These are phyloP conservation scores for Euphrasia arctica DNA, from an alignment of 305 asterid species.

Conservation along the genomic window DNA sequence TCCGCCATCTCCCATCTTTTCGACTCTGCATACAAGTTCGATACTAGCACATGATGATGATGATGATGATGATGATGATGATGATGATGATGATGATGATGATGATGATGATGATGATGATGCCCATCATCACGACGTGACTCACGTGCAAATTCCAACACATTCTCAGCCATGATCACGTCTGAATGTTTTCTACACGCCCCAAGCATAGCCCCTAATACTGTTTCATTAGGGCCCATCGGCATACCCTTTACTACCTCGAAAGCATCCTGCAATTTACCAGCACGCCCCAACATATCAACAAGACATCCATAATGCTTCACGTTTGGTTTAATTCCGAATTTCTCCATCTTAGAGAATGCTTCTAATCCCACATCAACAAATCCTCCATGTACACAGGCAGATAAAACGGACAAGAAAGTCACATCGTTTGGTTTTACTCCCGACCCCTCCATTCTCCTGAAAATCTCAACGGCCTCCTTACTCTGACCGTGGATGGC, in stretches of 20 bases:
- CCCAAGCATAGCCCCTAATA: constrained; percentile 72
- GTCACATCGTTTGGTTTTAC: constrained; percentile 56
- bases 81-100: constrained; percentile 31
- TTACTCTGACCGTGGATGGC: constrained; percentile 58
- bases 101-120: constrained; percentile 17
- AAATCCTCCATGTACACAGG: constrained; percentile 79
- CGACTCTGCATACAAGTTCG: constrained; percentile 69
- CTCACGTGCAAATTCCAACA: constrained; percentile 36
- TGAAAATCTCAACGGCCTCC: constrained; percentile 52
- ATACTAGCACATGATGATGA: constrained; percentile 44
- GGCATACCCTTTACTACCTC: constrained; percentile 60
- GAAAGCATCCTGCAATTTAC: constrained; percentile 63
- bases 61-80: no score
- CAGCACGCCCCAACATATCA: constrained; percentile 77
- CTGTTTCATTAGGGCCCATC: constrained; percentile 48
- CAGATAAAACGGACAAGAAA: constrained; percentile 62
- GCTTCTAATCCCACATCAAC: constrained; percentile 62
- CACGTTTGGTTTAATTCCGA: constrained; percentile 48
- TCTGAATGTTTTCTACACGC: constrained; percentile 61
- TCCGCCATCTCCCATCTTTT: constrained; percentile 85
- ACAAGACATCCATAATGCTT: constrained; percentile 82
- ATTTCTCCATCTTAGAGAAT: constrained; percentile 55
- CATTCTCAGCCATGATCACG: constrained; percentile 38
- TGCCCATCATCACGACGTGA: constrained; percentile 12
- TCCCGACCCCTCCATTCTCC: constrained; percentile 46